Percentiles rank a stretch among this genome's conserved stretches.
phyloP scores from a whole-genome alignment of 2,329 filamentous ascomycete species.

The Colletotrichum tanaceti region DNA sequence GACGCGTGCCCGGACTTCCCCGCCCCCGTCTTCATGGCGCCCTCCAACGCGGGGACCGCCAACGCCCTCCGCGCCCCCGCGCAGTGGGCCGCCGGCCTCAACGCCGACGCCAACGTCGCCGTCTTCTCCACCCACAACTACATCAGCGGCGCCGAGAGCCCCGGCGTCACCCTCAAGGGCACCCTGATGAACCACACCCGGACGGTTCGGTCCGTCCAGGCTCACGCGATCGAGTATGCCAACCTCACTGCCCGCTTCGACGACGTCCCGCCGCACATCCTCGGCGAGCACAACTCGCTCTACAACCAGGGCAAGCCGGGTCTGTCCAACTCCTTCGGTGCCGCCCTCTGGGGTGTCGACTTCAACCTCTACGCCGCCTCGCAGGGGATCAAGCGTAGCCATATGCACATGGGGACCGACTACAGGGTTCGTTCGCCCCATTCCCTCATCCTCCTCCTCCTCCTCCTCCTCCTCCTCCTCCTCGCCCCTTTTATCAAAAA shows the following conservation, averaged over 20 bases:
- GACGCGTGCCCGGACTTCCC: conserved; percentile 63
- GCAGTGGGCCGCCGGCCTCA: conserved; percentile 65
- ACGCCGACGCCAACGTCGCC: conserved; percentile 60
- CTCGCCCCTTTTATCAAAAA: no score
- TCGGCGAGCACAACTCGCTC: conserved; percentile 72
- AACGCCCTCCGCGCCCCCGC: conserved; percentile 63
- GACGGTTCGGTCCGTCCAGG: conserved; percentile 60
- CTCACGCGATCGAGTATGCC: conserved; percentile 60
- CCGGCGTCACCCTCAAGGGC: conserved; percentile 70
- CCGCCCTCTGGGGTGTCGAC: conserved; percentile 73
- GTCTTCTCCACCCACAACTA: conserved; percentile 72
- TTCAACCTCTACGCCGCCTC: conserved; percentile 70
- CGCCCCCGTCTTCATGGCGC: conserved; percentile 62
- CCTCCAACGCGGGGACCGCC: conserved; percentile 65
- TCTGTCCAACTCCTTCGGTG: conserved; percentile 73
- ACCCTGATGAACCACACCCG: conserved; percentile 73
- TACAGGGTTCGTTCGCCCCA: conserved; percentile 57
- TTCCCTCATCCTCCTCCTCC: no score
- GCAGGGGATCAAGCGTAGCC: conserved; percentile 65
- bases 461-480: no score
- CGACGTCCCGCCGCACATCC: conserved; percentile 64
- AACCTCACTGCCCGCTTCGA: conserved; percentile 55
- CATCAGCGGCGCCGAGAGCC: conserved; percentile 68
- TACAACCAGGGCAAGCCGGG: conserved; percentile 71
- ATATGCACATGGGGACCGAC: conserved; percentile 74